Conservation (phyloP, 192 early-diverging fungal genomes). For the Mortierella alpina region DNA sequence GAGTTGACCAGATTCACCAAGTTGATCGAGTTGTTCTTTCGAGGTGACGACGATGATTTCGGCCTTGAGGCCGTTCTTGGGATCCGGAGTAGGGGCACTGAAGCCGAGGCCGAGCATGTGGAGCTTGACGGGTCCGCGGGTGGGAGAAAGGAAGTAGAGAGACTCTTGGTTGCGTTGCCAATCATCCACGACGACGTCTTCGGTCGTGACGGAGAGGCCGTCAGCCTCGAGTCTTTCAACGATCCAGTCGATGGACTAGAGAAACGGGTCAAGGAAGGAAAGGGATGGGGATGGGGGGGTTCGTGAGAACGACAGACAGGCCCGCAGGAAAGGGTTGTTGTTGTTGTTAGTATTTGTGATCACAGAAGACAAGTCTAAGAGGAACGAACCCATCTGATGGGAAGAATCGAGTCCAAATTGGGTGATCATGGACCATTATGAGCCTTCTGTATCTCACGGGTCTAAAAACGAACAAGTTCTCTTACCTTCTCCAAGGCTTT, state of each 20-base stretch:
- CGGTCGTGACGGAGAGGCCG: constrained; percentile 60
- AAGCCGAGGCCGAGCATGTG: constrained; percentile 65
- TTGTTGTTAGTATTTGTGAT: neutral
- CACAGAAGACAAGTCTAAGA: neutral
- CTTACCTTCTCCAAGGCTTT: constrained; percentile 58
- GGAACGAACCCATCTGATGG: neutral
- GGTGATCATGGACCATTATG: neutral
- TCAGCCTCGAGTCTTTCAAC: constrained; percentile 57
- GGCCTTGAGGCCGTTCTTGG: constrained; percentile 49
- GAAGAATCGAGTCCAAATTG: neutral
- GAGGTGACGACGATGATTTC: constrained; percentile 62
- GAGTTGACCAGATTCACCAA: constrained; percentile 52
- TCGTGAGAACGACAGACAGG: neutral
- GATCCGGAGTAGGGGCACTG: constrained; percentile 55
- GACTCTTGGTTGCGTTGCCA: constrained; percentile 68
- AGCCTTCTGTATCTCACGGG: neutral
- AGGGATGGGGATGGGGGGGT: neutral
- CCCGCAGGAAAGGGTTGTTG: neutral
- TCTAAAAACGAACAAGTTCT: too few species aligned
- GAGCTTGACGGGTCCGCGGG: constrained; percentile 60
- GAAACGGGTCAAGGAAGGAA: neutral
- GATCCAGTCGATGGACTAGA: constrained; percentile 64
- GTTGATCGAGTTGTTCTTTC: constrained; percentile 58
- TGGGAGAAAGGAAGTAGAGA: constrained; percentile 59
- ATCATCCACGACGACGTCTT: constrained; percentile 63